Conservation (phyloP, 2,329 filamentous ascomycete species). For the Aspergillus hortae region DNA sequence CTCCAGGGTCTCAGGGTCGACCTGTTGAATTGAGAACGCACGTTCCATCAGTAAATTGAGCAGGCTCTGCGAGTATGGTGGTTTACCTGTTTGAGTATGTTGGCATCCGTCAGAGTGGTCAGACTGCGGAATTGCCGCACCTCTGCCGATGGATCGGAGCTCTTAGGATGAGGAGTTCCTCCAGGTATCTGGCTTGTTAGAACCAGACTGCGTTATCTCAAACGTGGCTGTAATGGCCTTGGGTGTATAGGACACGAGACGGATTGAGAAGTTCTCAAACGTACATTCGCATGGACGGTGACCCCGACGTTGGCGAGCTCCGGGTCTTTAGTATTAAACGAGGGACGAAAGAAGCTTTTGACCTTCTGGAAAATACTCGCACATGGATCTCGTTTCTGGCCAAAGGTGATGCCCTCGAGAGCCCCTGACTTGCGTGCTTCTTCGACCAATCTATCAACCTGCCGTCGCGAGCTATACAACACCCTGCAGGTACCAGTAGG, state of each 20-base stretch:
- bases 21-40: slow-evolving; percentile 46
- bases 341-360: slow-evolving; percentile 7
- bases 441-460: slow-evolving; percentile 60
- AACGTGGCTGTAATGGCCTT: too few species aligned
- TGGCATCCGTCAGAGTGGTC: slow-evolving; percentile 56
- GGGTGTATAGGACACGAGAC: too few species aligned
- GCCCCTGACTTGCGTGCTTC: slow-evolving; percentile 58
- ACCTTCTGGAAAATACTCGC: slow-evolving; percentile 69
- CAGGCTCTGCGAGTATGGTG: neutral
- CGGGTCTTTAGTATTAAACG: slow-evolving; percentile 44
- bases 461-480: slow-evolving; percentile 65
- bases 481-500: slow-evolving; percentile 43
- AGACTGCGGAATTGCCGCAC: slow-evolving; percentile 38
- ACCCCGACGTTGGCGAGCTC: slow-evolving; percentile 64
- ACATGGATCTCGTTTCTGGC: slow-evolving; percentile 67
- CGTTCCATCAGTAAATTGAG: neutral
- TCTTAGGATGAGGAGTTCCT: too few species aligned
- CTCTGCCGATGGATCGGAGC: too few species aligned
- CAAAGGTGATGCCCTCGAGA: slow-evolving; percentile 61
- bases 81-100: slow-evolving; percentile 6
- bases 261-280: too few species aligned
- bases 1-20: slow-evolving; percentile 68
- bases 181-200: too few species aligned
- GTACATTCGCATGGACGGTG: slow-evolving; percentile 57
- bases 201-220: too few species aligned